Evolutionary conservation across 352 stramenopile species (phyloP).

Genomic region (Phytopythium boreale): DNA sequence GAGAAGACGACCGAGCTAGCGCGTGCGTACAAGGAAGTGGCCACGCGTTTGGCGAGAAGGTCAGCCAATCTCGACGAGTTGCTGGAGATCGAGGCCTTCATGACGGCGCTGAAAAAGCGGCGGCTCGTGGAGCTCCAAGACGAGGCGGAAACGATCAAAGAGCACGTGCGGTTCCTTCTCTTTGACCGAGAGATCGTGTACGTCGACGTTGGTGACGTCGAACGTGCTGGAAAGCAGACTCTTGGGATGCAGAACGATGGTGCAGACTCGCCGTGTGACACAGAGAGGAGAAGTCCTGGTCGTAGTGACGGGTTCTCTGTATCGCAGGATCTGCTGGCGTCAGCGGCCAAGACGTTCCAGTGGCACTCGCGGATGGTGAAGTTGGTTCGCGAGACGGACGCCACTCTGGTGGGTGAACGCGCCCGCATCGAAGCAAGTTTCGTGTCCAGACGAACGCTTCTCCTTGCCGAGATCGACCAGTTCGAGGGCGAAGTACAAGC

Average conservation of each 20-base stretch:
- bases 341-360: conserved; percentile 62
- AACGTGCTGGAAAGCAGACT: background rate
- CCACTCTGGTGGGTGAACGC: conserved; percentile 50
- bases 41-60: conserved; percentile 50
- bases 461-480: conserved; percentile 71
- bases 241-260: background rate
- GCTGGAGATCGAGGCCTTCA: conserved; percentile 60
- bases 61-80: conserved; percentile 73
- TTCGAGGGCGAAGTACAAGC: conserved; percentile 66
- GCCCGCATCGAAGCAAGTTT: conserved; percentile 70
- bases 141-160: conserved; percentile 43
- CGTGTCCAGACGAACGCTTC: conserved; percentile 60
- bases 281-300: background rate
- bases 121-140: conserved; percentile 49
- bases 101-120: conserved; percentile 35
- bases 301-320: conserved; percentile 10
- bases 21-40: conserved; percentile 76
- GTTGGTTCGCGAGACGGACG: conserved; percentile 51
- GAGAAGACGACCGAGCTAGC: conserved; percentile 50
- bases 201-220: conserved; percentile 7
- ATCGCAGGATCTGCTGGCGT: conserved; percentile 46
- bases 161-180: conserved; percentile 60
- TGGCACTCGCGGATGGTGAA: conserved; percentile 62
- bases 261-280: background rate
- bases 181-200: conserved; percentile 50